These are phyloP conservation scores for Gremmenia infestans DNA, from an alignment of 2,329 filamentous ascomycete species.

Conservation along the genomic window DNA sequence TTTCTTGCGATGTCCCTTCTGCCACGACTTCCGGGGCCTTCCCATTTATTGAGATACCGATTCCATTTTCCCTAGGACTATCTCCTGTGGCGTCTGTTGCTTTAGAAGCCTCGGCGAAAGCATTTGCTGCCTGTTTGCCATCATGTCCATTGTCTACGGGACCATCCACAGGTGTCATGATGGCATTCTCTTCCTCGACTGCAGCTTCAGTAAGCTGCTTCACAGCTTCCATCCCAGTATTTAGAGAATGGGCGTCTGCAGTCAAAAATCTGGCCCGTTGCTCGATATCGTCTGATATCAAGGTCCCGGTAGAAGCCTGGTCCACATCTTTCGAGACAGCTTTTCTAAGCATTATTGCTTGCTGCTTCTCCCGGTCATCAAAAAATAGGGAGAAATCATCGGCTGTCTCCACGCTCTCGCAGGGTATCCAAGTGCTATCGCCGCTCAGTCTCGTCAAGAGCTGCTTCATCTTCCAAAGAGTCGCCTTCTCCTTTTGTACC, in stretches of 20 bases:
- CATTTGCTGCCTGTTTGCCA: neutral
- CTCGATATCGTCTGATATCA: conserved; percentile 21
- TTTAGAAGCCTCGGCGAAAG: neutral
- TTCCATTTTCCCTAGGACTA: neutral
- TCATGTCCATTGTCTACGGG: neutral
- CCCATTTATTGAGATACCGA: neutral
- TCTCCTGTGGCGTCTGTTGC: neutral
- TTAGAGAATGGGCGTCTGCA: conserved; percentile 9
- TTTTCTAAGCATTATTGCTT: conserved; percentile 19
- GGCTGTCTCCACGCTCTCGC: conserved; percentile 50
- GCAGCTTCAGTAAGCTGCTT: neutral
- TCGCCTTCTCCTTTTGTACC: conserved; percentile 68
- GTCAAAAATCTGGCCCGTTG: conserved; percentile 8
- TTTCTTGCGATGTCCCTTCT: neutral
- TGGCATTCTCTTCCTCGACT: conserved; percentile 1
- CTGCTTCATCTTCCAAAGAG: conserved; percentile 69
- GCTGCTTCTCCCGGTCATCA: conserved; percentile 25
- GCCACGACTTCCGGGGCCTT: neutral
- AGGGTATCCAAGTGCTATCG: conserved; percentile 65
- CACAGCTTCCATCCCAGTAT: conserved; percentile 2
- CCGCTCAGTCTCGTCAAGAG: conserved; percentile 69
- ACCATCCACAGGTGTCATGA: neutral
- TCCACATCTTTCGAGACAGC: conserved; percentile 20
- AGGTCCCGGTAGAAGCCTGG: conserved; percentile 23
- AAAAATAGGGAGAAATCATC: conserved; percentile 50